phyloP scores from a whole-genome alignment of 169 alveolate species.

The Plasmodium relictum region DNA sequence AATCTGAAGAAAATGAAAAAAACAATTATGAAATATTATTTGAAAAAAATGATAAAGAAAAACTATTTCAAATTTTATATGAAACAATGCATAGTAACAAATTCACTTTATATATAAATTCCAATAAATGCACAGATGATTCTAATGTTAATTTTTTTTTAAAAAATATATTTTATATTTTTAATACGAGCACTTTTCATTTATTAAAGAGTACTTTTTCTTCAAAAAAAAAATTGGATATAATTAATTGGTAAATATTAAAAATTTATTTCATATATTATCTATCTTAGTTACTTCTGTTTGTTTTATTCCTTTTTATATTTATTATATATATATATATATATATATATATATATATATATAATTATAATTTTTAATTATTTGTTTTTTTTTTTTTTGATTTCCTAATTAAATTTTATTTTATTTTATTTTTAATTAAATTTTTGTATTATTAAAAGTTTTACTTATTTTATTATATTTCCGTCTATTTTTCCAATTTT shows the following conservation, averaged over 20 bases:
- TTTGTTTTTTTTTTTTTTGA: no score
- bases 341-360: not conserved
- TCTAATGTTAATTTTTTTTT: slow-evolving; percentile 28
- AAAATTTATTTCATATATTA: not conserved
- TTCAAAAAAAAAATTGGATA: slow-evolving; percentile 57
- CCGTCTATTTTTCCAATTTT: no score
- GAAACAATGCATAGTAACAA: slow-evolving; percentile 51
- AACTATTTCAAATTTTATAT: slow-evolving; percentile 32
- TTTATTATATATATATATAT: not conserved
- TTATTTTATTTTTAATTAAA: no score
- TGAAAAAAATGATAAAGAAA: slow-evolving; percentile 52
- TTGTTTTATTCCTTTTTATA: not conserved
- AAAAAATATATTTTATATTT: slow-evolving; percentile 16
- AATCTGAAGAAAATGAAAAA: not conserved
- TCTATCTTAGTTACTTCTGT: not conserved
- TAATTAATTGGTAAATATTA: slow-evolving; percentile 33
- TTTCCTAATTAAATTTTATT: no score
- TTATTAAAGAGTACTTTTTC: slow-evolving; percentile 30
- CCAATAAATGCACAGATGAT: slow-evolving; percentile 23
- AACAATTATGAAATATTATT: not conserved
- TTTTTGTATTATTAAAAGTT: no score
- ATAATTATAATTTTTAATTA: not conserved
- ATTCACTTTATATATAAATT: slow-evolving; percentile 49
- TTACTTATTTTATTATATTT: no score
- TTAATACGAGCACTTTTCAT: slow-evolving; percentile 38